Conservation (phyloP, 192 early-diverging fungal genomes). For the Rhizophagus clarus region DNA sequence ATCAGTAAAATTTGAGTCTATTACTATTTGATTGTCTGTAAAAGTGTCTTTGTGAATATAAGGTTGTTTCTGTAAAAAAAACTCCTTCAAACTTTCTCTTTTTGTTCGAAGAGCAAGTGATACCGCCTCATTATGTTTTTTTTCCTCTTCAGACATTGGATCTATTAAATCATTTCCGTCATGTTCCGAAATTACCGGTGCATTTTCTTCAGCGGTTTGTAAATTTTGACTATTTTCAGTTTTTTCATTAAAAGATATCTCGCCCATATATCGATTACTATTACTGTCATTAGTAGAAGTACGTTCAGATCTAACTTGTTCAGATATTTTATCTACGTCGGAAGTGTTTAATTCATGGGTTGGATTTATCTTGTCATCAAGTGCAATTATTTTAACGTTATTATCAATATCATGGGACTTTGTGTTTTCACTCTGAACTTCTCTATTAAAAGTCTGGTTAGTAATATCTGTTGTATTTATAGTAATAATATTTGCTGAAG, state of each 20-base stretch:
- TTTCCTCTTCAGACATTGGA: slow-evolving; percentile 21
- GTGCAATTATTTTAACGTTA: neutral
- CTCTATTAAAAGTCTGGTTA: neutral
- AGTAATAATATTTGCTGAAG: neutral
- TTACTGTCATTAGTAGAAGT: neutral
- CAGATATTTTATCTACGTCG: neutral
- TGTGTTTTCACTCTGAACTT: neutral
- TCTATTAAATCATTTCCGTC: neutral
- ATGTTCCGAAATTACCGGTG: neutral
- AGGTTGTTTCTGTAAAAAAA: slow-evolving; percentile 18
- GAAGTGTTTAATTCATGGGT: neutral
- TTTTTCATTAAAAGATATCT: neutral
- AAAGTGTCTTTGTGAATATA: slow-evolving; percentile 15
- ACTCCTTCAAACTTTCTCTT: slow-evolving; percentile 30
- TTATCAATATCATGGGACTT: neutral
- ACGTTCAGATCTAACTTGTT: neutral
- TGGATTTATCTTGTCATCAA: neutral
- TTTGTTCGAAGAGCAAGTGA: neutral
- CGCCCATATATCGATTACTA: neutral
- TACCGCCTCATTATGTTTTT: neutral
- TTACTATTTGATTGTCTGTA: neutral
- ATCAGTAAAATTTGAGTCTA: neutral
- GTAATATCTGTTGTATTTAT: slow-evolving; percentile 11
- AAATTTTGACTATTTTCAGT: neutral
- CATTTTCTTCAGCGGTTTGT: neutral